phyloP scores from a whole-genome alignment of 176 grass and related monocot genomes.

The Pontederia crassipes region DNA sequence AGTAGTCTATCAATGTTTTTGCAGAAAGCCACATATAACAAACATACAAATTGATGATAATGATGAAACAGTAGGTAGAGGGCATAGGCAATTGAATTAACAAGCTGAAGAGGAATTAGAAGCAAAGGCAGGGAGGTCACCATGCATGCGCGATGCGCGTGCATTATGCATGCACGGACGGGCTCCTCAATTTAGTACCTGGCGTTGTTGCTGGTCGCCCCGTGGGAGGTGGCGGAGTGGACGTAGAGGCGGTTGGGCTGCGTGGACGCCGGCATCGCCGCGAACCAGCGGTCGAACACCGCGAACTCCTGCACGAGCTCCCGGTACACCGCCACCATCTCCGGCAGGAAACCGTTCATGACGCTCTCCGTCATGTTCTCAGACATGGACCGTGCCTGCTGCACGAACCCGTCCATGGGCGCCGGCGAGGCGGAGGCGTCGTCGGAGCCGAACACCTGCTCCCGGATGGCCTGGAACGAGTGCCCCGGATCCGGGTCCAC shows the following conservation, averaged over 20 bases:
- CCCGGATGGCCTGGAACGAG: conserved; percentile 90
- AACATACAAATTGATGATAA: too few species aligned
- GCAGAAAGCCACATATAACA: too few species aligned
- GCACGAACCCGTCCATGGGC: conserved; percentile 74
- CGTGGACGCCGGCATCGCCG: conserved; percentile 76
- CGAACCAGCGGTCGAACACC: conserved; percentile 90
- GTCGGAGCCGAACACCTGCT: conserved; percentile 87
- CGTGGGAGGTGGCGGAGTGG: conserved; percentile 74
- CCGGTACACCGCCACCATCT: conserved; percentile 69
- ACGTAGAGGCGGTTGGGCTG: conserved; percentile 90
- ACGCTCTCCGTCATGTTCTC: conserved; percentile 58
- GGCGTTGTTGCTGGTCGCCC: conserved; percentile 69
- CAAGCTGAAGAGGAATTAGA: too few species aligned
- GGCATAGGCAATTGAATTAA: too few species aligned
- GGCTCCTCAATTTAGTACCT: conserved; percentile 14
- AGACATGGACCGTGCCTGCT: conserved; percentile 63
- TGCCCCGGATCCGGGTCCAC: conserved; percentile 97
- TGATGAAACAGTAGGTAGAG: too few species aligned
- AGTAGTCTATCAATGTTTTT: too few species aligned
- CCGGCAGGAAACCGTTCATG: conserved; percentile 77
- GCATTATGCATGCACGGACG: too few species aligned
- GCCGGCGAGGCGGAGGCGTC: conserved; percentile 32
- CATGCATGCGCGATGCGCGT: too few species aligned
- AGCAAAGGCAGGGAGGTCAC: too few species aligned
- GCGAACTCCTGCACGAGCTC: conserved; percentile 79